phyloP scores from a whole-genome alignment of 441 rosid species.

The Eugenia klotzschiana region DNA sequence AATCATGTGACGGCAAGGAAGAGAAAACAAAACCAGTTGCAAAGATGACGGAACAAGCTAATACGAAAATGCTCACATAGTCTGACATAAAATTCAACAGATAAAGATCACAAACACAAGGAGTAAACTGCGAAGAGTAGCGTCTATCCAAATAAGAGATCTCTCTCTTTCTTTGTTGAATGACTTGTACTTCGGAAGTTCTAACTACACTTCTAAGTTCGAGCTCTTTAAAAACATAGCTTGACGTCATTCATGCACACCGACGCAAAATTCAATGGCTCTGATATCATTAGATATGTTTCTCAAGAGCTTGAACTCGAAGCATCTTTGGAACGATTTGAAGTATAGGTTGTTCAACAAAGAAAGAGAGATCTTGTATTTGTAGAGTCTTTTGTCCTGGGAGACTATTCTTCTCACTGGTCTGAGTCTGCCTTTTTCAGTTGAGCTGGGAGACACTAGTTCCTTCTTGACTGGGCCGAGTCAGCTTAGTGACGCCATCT shows the following conservation, averaged over 20 bases:
- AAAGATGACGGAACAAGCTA: background rate
- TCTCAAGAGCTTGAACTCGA: no score
- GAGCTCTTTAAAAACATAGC: background rate
- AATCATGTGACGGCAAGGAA: background rate
- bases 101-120: background rate
- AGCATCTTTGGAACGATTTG: no score
- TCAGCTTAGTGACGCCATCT: background rate
- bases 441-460: background rate
- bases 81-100: background rate
- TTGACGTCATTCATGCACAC: background rate
- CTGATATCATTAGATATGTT: no score
- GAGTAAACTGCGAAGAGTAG: background rate
- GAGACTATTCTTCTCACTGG: background rate
- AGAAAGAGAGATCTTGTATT: background rate
- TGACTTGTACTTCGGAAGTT: background rate
- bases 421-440: background rate
- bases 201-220: no score
- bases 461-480: background rate
- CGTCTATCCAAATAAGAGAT: background rate
- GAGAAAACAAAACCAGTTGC: background rate
- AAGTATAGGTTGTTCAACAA: background rate
- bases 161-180: background rate
- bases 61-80: background rate
- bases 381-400: no score
- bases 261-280: no score